phyloP scores from a whole-genome alignment of 2,329 filamentous ascomycete genomes.

The Botryosphaeria dothidea region DNA sequence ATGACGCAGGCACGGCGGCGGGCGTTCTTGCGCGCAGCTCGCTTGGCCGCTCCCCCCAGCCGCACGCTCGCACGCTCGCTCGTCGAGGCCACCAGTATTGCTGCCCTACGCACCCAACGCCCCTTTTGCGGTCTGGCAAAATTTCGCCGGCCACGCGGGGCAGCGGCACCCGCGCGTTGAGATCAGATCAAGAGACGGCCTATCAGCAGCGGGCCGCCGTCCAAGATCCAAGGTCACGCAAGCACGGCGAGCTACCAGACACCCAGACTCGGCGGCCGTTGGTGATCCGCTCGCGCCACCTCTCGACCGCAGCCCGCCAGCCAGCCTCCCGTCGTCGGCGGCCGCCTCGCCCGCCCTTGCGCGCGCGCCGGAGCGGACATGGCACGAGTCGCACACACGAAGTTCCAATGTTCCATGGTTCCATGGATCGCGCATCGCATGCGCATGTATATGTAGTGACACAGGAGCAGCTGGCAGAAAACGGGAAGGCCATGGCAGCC shows the following conservation, averaged over 20 bases:
- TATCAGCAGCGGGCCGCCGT: not conserved
- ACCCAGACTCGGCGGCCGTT: not conserved
- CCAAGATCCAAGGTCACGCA: conserved; percentile 13
- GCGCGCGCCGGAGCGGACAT: not conserved
- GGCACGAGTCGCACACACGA: conserved; percentile 9
- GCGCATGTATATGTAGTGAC: conserved; percentile 12
- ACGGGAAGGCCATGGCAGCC: conserved; percentile 22
- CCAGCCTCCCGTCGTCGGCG: not conserved
- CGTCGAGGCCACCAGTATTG: not conserved
- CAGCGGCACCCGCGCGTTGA: not conserved
- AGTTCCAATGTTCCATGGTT: conserved; percentile 6
- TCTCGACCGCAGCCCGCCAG: not conserved
- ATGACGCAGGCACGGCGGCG: conserved; percentile 13
- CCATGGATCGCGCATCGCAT: conserved; percentile 12
- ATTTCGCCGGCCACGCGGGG: not conserved
- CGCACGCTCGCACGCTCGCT: not conserved
- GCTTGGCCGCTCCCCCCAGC: not conserved
- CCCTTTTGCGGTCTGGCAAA: conserved; percentile 11
- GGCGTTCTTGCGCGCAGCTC: not conserved
- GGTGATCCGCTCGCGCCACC: not conserved
- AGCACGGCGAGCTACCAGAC: not conserved
- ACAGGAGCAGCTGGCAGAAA: conserved; percentile 17
- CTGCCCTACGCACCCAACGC: not conserved
- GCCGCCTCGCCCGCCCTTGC: not conserved
- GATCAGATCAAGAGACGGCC: conserved; percentile 14